A percentile compares a stretch with the other conserved stretches of the same genome.
These are phyloP conservation scores for Herpotrichia juniperi DNA, from an alignment of 2,329 filamentous ascomycete species.

Conservation along the genomic window DNA sequence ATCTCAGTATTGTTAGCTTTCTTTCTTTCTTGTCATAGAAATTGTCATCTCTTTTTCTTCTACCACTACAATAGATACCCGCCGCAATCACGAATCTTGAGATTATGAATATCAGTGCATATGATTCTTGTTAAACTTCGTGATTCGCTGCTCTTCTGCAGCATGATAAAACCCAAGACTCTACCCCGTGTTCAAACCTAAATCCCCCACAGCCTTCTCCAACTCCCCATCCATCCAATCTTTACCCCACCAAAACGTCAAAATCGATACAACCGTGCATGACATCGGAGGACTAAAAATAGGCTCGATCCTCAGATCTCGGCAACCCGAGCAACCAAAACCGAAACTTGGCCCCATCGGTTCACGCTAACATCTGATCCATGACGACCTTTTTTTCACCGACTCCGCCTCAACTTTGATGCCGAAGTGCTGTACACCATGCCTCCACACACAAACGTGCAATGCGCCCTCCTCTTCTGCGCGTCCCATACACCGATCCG, in stretches of 20 bases:
- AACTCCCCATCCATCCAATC: background rate
- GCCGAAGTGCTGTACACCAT: background rate
- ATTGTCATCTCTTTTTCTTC: conserved; percentile 2
- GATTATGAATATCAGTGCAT: too few species aligned
- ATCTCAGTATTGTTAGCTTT: conserved; percentile 2
- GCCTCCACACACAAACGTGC: conserved; percentile 7
- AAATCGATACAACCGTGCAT: background rate
- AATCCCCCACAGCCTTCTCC: too few species aligned
- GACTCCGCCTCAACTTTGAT: background rate
- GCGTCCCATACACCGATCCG: conserved; percentile 88
- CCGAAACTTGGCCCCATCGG: background rate
- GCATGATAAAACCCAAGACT: too few species aligned
- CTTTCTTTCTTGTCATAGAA: conserved; percentile 9
- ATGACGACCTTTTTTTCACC: background rate
- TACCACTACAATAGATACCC: background rate
- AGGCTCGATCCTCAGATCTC: background rate
- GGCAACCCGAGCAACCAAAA: background rate
- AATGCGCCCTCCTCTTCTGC: conserved; percentile 72
- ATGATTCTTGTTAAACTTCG: too few species aligned
- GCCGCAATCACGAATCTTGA: too few species aligned
- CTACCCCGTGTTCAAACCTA: too few species aligned
- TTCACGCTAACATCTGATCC: background rate
- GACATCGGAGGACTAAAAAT: background rate
- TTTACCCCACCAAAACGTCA: background rate
- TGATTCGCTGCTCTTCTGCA: too few species aligned